phyloP scores from a whole-genome alignment of 768 basidiomycete species.

The Boletus patriciae region DNA sequence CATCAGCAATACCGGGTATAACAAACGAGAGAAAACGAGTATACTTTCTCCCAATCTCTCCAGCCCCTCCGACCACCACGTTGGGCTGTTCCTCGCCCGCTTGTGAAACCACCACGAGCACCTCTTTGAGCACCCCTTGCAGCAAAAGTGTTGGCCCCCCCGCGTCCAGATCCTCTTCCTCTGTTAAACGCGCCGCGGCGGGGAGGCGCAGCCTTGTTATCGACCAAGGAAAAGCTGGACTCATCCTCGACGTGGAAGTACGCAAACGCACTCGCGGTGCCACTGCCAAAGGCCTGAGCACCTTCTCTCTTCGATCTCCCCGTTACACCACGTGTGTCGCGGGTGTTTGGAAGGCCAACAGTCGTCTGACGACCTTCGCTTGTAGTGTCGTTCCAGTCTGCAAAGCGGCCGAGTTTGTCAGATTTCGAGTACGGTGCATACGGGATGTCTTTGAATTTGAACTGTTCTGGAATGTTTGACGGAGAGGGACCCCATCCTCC shows the following conservation, averaged over 20 bases:
- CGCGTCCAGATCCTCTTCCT: slow-evolving; percentile 43
- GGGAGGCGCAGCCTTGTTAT: slow-evolving; percentile 72
- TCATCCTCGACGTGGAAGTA: slow-evolving; percentile 99
- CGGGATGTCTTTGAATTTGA: slow-evolving; percentile 98
- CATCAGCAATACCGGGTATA: background rate
- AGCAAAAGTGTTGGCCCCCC: slow-evolving; percentile 36
- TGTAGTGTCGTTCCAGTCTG: slow-evolving; percentile 91
- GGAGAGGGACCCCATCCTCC: slow-evolving; percentile 91
- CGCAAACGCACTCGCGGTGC: slow-evolving; percentile 87
- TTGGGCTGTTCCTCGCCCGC: slow-evolving; percentile 45
- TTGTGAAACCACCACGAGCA: slow-evolving; percentile 42
- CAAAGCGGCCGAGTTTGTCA: slow-evolving; percentile 96
- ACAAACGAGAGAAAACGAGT: slow-evolving; percentile 11
- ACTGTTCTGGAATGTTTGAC: slow-evolving; percentile 81
- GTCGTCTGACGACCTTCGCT: slow-evolving; percentile 60
- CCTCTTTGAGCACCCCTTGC: slow-evolving; percentile 47
- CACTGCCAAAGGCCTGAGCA: slow-evolving; percentile 85
- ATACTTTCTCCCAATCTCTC: slow-evolving; percentile 94
- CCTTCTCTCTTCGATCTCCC: slow-evolving; percentile 71
- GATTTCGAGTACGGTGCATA: slow-evolving; percentile 99
- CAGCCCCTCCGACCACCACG: slow-evolving; percentile 62
- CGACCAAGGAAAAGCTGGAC: slow-evolving; percentile 93
- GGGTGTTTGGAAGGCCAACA: slow-evolving; percentile 47
- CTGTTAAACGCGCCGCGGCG: slow-evolving; percentile 70
- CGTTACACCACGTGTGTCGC: slow-evolving; percentile 50